Base-by-base conservation (phyloP, 441 rosid genomes). In the Biscutella laevigata region DNA sequence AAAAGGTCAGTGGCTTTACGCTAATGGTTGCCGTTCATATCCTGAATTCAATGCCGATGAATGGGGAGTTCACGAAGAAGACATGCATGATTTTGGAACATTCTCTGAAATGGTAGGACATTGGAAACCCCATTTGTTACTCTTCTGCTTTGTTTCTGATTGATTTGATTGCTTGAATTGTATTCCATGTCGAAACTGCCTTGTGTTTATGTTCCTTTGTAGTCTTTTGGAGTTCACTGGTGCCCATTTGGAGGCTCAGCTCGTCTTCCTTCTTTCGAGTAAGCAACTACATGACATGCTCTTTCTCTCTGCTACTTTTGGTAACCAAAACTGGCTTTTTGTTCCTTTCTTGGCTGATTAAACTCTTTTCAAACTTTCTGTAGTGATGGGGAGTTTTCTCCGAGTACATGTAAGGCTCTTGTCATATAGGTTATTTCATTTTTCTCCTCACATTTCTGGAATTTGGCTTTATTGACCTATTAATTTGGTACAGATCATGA, bases 1-100 rank as follows among this genome's bases (percentile, higher is more conserved):
- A 59, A 92, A 88, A 73, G 99, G 99, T 34, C 94, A 84, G 64
- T 92, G 97, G 97, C 99, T 88, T 46, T 92, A 74, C 56, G 86
- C 95, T 39, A 86, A 82, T 50, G 94, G 94, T 46, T 71, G 78
- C 37, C 90, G 90, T 34, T 79, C 97, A 4, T 38, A 69, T 50
- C 95, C 94, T 5, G 99, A 92, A 43, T 74, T 82, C 72, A 77
- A 66, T 75, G 75, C 78, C 59, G 99, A 88, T 32, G 99, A 92
- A 48, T 84, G 95, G 97, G n/a, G n/a, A n/a, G 45, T 77, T 11
- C 98, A 82, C 57, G 95, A 92, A 35, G 96, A 88, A 59, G 97
- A 88, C 57, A 78, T 86, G 37, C 86, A 86, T 74, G 96, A 92
- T 53, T 70, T 87, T 21, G 70, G 82, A 71, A 59, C 74, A 57